These are phyloP conservation scores for Candida tibetensis DNA, from an alignment of 805 yeast genomes.

Conservation along the genomic window DNA sequence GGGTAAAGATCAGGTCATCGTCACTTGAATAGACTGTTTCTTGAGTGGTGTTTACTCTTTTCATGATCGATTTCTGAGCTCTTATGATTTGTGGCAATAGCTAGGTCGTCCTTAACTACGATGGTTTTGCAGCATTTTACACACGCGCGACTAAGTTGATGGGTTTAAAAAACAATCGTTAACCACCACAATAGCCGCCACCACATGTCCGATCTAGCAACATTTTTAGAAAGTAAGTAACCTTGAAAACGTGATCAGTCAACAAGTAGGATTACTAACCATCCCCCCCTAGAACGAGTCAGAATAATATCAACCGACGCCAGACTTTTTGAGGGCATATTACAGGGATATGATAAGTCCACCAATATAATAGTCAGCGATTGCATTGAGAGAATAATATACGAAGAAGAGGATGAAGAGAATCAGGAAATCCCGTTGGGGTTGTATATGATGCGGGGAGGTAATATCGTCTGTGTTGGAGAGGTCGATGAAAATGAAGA, in stretches of 20 bases:
- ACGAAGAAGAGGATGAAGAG: slow-evolving; percentile 35
- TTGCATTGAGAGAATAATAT: slow-evolving; percentile 51
- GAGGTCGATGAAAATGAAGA: slow-evolving; percentile 46
- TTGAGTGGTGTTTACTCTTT: not conserved
- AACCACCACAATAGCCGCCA: not conserved
- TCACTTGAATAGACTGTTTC: slow-evolving; percentile 22
- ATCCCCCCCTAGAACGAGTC: slow-evolving; percentile 47
- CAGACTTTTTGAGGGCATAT: slow-evolving; percentile 43
- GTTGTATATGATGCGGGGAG: slow-evolving; percentile 55
- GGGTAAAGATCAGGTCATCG: slow-evolving; percentile 11
- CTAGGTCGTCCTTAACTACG: too few relatives aligned
- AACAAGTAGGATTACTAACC: too few relatives aligned
- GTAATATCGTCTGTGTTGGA: slow-evolving; percentile 56
- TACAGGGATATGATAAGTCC: slow-evolving; percentile 61
- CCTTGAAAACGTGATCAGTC: too few relatives aligned
- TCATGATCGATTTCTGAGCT: slow-evolving; percentile 1
- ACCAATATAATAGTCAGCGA: slow-evolving; percentile 57
- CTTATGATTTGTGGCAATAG: too few relatives aligned
- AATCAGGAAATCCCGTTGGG: slow-evolving; percentile 46
- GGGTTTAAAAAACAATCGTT: not conserved
- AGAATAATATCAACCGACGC: slow-evolving; percentile 60
- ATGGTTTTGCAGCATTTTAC: slow-evolving; percentile 2
- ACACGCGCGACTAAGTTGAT: not conserved
- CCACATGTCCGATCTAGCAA: slow-evolving; percentile 13
- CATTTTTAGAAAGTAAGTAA: slow-evolving; percentile 14